Evolutionary conservation across 2,329 filamentous ascomycete genomes (phyloP), one percentile per base, ranked within the genome.

Genomic region (Chlorencoelia australis): DNA sequence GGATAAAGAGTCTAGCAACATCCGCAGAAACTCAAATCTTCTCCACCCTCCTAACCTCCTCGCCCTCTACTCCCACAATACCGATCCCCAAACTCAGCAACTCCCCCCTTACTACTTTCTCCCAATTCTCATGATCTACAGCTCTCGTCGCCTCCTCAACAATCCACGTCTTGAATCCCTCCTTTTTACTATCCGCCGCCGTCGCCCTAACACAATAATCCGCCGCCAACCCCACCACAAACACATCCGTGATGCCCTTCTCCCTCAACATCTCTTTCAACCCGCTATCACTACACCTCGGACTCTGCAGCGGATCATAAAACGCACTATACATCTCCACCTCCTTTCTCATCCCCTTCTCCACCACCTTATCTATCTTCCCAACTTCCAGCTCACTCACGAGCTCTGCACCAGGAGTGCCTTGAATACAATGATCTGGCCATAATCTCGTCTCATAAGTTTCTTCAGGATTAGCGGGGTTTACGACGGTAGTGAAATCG

Each of bases 321-420:
- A 98, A 96, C 1, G 81, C 87, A 43, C 82, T 89, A 62, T 95
- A 96, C 82, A 95, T 94, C 61, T 98, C 91, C 2, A 94, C 73
- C 29, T 71, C 65, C 29, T 67, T 57, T 54, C 86, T 70, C 54
- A 68, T 71, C 8, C 91, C 91, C 64, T 98, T 98, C 48, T 82
- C 71, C 10, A 95, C 62, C 18, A 86, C 64, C 22, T 60, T 49
- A 48, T 89, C 70, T n/a, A 94, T 48, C 11, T 65, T 67, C 6
- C 54, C 50, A 10, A 55, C 41, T 33, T 85, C 65, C 1, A 96
- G 68, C 54, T 87, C 86, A 0, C 79, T 71, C 5, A 91, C 68
- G 15, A 96, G 66, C 33, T 75, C 70, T 0, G 83, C 78, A 8
- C 91, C 91, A 1, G 66, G 58, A 0, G 82, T 84, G 29, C 67